Base-by-base conservation (phyloP, 176 grass and related monocot genomes). In the Eragrostis nindensis region DNA sequence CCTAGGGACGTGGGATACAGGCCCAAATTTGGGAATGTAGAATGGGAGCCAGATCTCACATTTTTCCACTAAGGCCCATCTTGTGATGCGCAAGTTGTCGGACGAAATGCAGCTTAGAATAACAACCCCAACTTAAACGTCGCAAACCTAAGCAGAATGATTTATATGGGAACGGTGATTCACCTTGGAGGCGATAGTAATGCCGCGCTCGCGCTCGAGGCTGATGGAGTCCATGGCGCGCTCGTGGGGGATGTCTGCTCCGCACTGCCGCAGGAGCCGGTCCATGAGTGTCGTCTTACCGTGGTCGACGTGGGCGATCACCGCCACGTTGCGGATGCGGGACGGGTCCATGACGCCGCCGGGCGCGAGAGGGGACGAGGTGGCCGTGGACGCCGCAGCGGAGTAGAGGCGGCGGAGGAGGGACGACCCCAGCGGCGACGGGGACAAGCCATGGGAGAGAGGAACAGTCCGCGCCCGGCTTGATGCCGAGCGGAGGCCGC, bases 201-300 rank as follows among this genome's bases (percentile, higher is more conserved):
- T 99, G 29, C 96, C 92, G 40, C 92, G 90, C 56, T 93, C 96
- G 39, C 96, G 92, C 86, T 99, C 92, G 78, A 95, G 96, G 55
- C 88, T 93, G 78, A 93, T 95, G 74, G 91, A 95, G 69, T 99
- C 96, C 73, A 99, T 92, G 79, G 92, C 96, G 59, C 90, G 88
- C 79, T 93, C 96, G 74, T 99, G 96, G 53, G 95, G 95, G 77
- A 98, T 86, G 77, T 93, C 95, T 32, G 95, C 90, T 62, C 95
- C 92, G 81, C 95, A 94, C 84, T 95, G 95, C 6, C 92, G 90
- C 11, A 95, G 88, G 46, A 98, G 86, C 75, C 95, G 92, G 80
- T 98, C 95, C 92, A 98, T 98, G 74, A 98, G 90, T 55, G 95
- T 98, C 7, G 95, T 95, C 88, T 98, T 98, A 62, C 95, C 95